Conservation (phyloP, 352 stramenopile species). For the Pythium periplocum region DNA sequence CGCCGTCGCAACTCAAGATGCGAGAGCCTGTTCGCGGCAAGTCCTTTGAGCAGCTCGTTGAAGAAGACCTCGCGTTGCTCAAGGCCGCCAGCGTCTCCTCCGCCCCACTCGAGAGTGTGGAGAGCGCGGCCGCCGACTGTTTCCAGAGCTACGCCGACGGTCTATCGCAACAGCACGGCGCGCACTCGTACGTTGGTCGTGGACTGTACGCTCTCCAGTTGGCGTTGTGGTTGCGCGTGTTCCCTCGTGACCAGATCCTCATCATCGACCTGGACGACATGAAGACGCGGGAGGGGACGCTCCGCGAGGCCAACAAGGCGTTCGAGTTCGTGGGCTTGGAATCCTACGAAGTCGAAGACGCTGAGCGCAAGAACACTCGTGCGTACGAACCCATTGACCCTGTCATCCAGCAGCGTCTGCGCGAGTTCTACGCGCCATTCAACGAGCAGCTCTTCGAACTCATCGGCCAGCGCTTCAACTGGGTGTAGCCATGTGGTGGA, state of each 20-base stretch:
- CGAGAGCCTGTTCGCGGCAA: constrained; percentile 69
- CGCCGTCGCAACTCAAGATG: constrained; percentile 72
- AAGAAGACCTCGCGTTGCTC: constrained; percentile 82
- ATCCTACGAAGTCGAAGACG: constrained; percentile 32
- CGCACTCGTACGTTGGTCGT: constrained; percentile 82
- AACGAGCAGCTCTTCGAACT: constrained; percentile 65
- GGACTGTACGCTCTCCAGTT: constrained; percentile 92
- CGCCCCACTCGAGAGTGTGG: constrained; percentile 14
- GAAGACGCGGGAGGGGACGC: constrained; percentile 32
- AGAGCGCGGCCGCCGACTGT: constrained; percentile 14
- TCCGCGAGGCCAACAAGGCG: constrained; percentile 28
- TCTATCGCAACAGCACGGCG: constrained; percentile 42
- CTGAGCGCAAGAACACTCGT: constrained; percentile 62
- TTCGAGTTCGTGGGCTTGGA: constrained; percentile 37
- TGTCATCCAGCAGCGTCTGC: constrained; percentile 25
- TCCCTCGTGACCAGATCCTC: constrained; percentile 78
- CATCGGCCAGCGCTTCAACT: constrained; percentile 35
- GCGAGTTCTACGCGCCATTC: constrained; percentile 62
- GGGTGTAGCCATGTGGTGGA: constrained; percentile 2
- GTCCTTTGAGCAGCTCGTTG: constrained; percentile 84
- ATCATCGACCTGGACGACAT: constrained; percentile 88
- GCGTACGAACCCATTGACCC: constrained; percentile 40
- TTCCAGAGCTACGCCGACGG: constrained; percentile 44
- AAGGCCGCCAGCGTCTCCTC: constrained; percentile 16
- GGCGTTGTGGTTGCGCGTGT: constrained; percentile 86